Conservation (phyloP, 768 basidiomycete species). For the Mrakia hoshinonis region DNA sequence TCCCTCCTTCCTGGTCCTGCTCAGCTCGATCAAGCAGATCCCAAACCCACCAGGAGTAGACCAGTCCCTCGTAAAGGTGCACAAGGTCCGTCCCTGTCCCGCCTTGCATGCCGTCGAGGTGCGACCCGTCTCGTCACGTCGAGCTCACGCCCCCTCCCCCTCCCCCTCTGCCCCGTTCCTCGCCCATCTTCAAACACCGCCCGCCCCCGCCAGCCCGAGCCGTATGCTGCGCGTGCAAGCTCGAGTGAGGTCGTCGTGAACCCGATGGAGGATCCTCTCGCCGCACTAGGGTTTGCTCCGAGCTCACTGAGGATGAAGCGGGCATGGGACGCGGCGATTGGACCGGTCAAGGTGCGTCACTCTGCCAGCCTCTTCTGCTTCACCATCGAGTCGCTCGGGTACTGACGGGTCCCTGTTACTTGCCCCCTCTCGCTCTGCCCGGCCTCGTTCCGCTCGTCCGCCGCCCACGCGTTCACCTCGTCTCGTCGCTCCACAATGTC, state of each 20-base stretch:
- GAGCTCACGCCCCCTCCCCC: neutral
- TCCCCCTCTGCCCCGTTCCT: neutral
- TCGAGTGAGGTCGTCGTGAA: neutral
- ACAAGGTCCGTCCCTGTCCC: neutral
- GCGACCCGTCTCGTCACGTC: neutral
- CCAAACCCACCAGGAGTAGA: slow-evolving; percentile 19
- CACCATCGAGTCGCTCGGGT: too few relatives aligned
- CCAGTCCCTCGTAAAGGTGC: slow-evolving; percentile 5
- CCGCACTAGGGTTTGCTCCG: slow-evolving; percentile 18
- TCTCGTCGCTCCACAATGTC: neutral
- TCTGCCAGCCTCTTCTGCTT: neutral
- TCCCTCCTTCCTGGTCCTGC: neutral
- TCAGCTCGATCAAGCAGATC: neutral
- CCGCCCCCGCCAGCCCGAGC: too few relatives aligned
- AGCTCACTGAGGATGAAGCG: slow-evolving; percentile 59
- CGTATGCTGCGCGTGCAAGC: neutral
- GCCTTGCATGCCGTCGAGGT: too few relatives aligned
- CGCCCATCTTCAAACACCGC: neutral
- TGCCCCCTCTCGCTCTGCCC: too few relatives aligned
- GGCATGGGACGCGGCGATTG: slow-evolving; percentile 75
- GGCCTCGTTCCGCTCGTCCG: neutral
- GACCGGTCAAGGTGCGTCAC: slow-evolving; percentile 58
- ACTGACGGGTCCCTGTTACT: too few relatives aligned
- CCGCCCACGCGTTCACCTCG: neutral
- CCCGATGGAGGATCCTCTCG: slow-evolving; percentile 27